Conservation (phyloP, 2,329 filamentous ascomycete species). For the Pseudogymnoascus sp. region DNA sequence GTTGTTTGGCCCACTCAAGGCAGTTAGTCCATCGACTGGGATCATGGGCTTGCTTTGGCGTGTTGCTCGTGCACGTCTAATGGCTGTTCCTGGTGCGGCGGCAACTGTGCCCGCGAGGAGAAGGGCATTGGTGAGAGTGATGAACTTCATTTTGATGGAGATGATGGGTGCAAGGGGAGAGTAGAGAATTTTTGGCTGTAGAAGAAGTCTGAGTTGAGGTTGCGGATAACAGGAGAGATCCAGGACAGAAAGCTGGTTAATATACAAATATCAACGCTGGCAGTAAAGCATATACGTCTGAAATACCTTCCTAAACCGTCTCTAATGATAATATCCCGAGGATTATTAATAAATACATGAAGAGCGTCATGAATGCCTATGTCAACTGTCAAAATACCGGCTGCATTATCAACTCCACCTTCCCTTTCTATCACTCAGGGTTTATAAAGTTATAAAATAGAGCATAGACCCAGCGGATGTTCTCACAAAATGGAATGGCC, state of each 20-base stretch:
- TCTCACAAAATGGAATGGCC: neutral
- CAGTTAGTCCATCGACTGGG: constrained; percentile 26
- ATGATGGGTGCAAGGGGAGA: neutral
- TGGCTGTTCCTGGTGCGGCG: constrained; percentile 37
- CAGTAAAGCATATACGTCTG: neutral
- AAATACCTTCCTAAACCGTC: constrained; percentile 1
- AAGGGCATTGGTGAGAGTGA: constrained; percentile 30
- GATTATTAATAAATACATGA: neutral
- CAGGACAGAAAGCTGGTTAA: neutral
- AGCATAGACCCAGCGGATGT: neutral
- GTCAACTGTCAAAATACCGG: neutral
- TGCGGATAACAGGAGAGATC: neutral
- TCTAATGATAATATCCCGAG: neutral
- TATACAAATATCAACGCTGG: neutral
- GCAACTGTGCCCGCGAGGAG: constrained; percentile 35
- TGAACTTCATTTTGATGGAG: constrained; percentile 41
- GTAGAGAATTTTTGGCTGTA: neutral
- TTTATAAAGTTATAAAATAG: neutral
- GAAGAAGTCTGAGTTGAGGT: neutral
- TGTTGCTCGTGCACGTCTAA: constrained; percentile 29
- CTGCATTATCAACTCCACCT: neutral
- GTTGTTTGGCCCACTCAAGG: constrained; percentile 28
- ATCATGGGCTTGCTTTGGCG: constrained; percentile 24
- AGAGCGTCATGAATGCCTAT: neutral
- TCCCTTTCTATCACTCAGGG: neutral